Conservation (phyloP, 1,284 basidiomycete genomes). For the Golubevia pallescens region DNA sequence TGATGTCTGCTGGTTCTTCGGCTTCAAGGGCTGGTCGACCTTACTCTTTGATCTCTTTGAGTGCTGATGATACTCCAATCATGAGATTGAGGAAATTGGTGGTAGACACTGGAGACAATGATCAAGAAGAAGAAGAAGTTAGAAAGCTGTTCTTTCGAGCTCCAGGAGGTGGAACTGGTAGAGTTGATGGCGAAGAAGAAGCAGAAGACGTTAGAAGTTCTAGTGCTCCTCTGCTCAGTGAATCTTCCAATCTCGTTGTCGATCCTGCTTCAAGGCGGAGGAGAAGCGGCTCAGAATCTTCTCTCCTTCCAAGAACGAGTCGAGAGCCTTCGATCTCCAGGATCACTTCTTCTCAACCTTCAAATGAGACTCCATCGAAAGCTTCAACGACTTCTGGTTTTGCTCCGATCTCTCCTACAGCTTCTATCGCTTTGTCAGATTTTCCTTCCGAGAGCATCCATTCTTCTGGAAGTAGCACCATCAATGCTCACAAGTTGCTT, state of each 20-base stretch:
- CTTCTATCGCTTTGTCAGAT: neutral
- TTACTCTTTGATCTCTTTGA: slow-evolving; percentile 29
- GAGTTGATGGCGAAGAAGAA: neutral
- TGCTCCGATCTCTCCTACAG: neutral
- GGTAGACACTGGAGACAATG: slow-evolving; percentile 22
- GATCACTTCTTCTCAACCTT: slow-evolving; percentile 18
- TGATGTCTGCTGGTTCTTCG: slow-evolving; percentile 11
- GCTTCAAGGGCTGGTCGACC: slow-evolving; percentile 23
- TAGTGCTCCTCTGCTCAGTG: neutral
- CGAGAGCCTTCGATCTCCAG: slow-evolving; percentile 18
- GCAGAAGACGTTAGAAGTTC: neutral
- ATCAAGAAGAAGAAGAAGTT: slow-evolving; percentile 8
- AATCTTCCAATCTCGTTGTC: neutral
- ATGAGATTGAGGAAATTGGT: slow-evolving; percentile 28
- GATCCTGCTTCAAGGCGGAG: neutral
- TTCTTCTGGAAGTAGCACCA: slow-evolving; percentile 15
- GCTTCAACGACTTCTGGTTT: neutral
- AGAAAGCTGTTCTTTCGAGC: neutral
- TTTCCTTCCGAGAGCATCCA: slow-evolving; percentile 2
- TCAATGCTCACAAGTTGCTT: slow-evolving; percentile 8
- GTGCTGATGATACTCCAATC: slow-evolving; percentile 28
- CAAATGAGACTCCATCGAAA: neutral
- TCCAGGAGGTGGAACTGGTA: neutral
- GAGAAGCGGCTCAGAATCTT: neutral
- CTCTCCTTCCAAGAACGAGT: slow-evolving; percentile 24